Evolutionary conservation across 495 filamentous ascomycete species (phyloP).

Genomic region (Neurospora terricola): DNA sequence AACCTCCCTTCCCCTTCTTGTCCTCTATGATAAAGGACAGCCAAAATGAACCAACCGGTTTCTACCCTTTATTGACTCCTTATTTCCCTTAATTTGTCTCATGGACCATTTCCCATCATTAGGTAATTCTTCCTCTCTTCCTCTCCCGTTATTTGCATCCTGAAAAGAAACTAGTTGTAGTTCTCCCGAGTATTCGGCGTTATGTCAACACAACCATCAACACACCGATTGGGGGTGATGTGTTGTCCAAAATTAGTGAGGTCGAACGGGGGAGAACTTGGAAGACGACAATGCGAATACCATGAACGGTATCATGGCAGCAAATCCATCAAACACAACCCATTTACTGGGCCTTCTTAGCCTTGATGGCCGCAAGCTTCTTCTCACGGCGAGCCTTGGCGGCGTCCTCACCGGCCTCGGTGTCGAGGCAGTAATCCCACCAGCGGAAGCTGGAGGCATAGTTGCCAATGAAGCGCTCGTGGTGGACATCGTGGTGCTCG

Average conservation of each 20-base stretch:
- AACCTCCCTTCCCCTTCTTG: neutral
- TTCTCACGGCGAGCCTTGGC: constrained; percentile 73
- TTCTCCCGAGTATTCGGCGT: too few relatives aligned
- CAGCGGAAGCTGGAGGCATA: constrained; percentile 96
- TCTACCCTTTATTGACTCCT: neutral
- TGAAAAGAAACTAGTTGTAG: too few relatives aligned
- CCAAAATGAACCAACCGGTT: neutral
- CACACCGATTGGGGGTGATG: neutral
- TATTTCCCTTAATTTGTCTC: neutral
- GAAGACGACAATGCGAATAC: neutral
- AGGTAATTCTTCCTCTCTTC: neutral
- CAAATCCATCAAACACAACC: neutral
- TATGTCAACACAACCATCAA: too few relatives aligned
- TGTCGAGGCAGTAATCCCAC: constrained; percentile 95
- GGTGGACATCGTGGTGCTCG: constrained; percentile 91
- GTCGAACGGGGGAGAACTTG: neutral
- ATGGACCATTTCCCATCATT: neutral
- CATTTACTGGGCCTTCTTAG: constrained; percentile 54
- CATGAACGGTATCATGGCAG: neutral
- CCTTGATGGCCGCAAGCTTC: constrained; percentile 51
- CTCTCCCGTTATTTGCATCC: neutral
- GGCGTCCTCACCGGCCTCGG: constrained; percentile 83
- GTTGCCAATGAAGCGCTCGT: constrained; percentile 96
- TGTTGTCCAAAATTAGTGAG: neutral
- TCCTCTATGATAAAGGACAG: neutral